Conservation (phyloP, 176 grass and related monocot genomes). For the Oryza rufipogon region DNA sequence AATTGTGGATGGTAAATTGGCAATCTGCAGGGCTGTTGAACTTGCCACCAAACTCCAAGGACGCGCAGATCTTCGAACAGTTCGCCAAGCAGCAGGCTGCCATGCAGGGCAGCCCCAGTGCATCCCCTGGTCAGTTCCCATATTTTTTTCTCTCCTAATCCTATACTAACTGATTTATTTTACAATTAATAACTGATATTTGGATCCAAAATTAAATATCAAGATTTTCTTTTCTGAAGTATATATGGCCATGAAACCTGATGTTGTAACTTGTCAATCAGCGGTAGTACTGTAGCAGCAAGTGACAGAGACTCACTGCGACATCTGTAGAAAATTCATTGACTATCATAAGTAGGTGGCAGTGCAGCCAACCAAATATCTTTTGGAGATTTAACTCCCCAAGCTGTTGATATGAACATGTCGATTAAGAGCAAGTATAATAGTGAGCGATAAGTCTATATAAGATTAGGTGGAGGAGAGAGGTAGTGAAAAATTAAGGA, state of each 20-base stretch:
- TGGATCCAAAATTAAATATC: background rate
- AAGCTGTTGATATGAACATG: background rate
- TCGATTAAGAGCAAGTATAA: no score
- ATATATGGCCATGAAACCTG: background rate
- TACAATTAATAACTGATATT: background rate
- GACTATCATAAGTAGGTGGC: background rate
- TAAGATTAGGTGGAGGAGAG: no score
- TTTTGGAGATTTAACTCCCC: background rate
- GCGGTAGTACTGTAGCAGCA: background rate
- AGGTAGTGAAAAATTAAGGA: no score
- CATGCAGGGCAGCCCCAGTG: background rate
- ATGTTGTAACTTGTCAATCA: background rate
- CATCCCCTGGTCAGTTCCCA: constrained; percentile 18
- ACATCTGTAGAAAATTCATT: background rate
- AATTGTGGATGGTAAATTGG: background rate
- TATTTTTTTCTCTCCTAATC: no score
- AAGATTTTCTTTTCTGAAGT: no score
- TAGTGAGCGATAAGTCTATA: no score
- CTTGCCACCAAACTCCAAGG: constrained; percentile 53
- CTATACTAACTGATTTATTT: background rate
- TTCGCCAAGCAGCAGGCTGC: constrained; percentile 34
- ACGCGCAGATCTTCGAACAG: constrained; percentile 60
- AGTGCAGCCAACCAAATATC: background rate
- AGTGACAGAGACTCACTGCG: background rate
- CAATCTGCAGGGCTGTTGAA: constrained; percentile 50